Conservation (phyloP, 805 yeast genomes). For the Ascoidea tarda region DNA sequence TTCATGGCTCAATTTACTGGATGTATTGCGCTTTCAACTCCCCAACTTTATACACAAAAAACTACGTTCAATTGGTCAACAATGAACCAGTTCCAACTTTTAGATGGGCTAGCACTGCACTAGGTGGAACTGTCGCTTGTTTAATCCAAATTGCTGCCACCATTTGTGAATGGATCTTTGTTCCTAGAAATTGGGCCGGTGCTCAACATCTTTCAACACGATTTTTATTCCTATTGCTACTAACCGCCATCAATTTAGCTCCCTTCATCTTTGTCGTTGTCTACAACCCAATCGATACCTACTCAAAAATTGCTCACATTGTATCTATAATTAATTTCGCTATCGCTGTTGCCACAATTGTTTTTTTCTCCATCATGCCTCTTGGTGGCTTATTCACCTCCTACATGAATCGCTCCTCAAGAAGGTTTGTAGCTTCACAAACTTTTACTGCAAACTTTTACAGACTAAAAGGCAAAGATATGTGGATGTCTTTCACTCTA, state of each 20-base stretch:
- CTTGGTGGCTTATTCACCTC: slow-evolving; percentile 92
- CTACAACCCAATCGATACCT: slow-evolving; percentile 52
- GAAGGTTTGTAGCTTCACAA: slow-evolving; percentile 86
- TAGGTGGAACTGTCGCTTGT: slow-evolving; percentile 84
- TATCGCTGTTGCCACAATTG: slow-evolving; percentile 68
- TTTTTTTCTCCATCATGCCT: slow-evolving; percentile 91
- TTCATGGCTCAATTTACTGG: slow-evolving; percentile 86
- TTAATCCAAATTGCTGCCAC: slow-evolving; percentile 79
- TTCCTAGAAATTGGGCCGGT: slow-evolving; percentile 98
- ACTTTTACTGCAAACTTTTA: slow-evolving; percentile 90
- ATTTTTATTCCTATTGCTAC: slow-evolving; percentile 53
- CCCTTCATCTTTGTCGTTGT: slow-evolving; percentile 80
- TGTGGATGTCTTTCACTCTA: slow-evolving; percentile 89
- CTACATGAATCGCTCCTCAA: slow-evolving; percentile 72
- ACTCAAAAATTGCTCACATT: slow-evolving; percentile 60
- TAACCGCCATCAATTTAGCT: slow-evolving; percentile 62
- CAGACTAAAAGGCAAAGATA: slow-evolving; percentile 71
- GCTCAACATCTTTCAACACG: slow-evolving; percentile 93
- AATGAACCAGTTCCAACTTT: slow-evolving; percentile 85
- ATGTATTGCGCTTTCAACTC: slow-evolving; percentile 88
- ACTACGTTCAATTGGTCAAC: slow-evolving; percentile 71
- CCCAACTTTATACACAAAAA: slow-evolving; percentile 78
- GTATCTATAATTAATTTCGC: slow-evolving; percentile 83
- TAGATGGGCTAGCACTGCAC: slow-evolving; percentile 83
- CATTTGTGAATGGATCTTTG: slow-evolving; percentile 85